These are phyloP conservation scores for Eucalyptus marginata DNA, from an alignment of 345 rosid genomes.

Conservation along the genomic window DNA sequence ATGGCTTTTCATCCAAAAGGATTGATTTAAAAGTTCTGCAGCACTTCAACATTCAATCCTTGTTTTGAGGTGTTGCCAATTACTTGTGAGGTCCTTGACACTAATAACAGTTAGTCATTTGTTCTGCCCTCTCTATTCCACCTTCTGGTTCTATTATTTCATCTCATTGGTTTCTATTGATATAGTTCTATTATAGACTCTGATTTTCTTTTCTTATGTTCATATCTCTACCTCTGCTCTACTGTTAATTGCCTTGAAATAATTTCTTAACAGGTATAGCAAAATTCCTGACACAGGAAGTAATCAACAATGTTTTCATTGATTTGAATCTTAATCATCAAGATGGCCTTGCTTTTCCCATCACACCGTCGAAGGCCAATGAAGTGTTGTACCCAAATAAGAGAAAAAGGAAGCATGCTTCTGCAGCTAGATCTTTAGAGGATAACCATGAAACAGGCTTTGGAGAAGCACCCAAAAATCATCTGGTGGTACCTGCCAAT, in stretches of 20 bases:
- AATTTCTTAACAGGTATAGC: conserved; percentile 43
- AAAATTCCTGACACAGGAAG: conserved; percentile 50
- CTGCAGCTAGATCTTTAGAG: conserved; percentile 14
- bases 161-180: neutral
- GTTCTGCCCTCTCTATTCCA: neutral
- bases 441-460: conserved; percentile 23
- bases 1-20: neutral
- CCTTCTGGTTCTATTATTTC: neutral
- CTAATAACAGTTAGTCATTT: neutral
- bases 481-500: conserved; percentile 14
- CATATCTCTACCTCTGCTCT: neutral
- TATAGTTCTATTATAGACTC: neutral
- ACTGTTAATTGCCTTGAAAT: neutral
- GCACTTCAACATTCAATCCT: neutral
- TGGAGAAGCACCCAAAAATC: conserved; percentile 17
- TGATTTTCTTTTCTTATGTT: neutral
- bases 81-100: neutral
- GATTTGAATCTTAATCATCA: conserved; percentile 38
- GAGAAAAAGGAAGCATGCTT: conserved; percentile 59
- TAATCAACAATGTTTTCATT: conserved; percentile 32
- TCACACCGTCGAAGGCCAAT: conserved; percentile 11
- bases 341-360: conserved; percentile 4
- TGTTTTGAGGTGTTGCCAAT: neutral
- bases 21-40: neutral
- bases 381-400: conserved; percentile 9